Conservation (phyloP, 148 eudicot species). For the Arctostaphylos glauca region DNA sequence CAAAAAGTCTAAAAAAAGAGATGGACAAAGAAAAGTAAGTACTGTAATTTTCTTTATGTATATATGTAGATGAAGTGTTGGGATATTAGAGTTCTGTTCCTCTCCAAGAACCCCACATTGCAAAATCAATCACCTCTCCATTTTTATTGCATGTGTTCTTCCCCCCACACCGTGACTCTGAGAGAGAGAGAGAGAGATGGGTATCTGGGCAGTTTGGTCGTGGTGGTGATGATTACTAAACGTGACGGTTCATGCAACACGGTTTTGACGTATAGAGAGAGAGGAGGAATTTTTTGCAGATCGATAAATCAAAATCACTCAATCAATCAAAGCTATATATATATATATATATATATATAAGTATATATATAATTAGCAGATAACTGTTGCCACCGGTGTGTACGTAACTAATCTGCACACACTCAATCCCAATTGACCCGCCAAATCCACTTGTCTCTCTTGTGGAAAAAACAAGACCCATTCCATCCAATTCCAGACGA, state of each 20-base stretch:
- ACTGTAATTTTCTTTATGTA: too few relatives aligned
- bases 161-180: too few relatives aligned
- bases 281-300: not conserved
- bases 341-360: too few relatives aligned
- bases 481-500: not conserved
- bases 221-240: not conserved
- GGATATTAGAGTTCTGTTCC: too few relatives aligned
- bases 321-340: too few relatives aligned
- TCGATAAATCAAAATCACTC: constrained; percentile 7
- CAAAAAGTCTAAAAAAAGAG: too few relatives aligned
- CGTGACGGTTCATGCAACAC: constrained; percentile 12
- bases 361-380: too few relatives aligned
- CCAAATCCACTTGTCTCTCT: not conserved
- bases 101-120: too few relatives aligned
- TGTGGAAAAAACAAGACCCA: not conserved
- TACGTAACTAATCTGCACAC: not conserved
- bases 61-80: too few relatives aligned
- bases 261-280: not conserved
- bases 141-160: too few relatives aligned
- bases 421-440: not conserved
- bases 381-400: not conserved
- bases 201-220: not conserved
- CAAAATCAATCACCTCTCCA: too few relatives aligned
- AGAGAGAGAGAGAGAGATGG: not conserved
- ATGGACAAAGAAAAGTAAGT: too few relatives aligned